Evolutionary conservation across 805 yeast species (phyloP).

Genomic region (Kazachstania martiniae): DNA sequence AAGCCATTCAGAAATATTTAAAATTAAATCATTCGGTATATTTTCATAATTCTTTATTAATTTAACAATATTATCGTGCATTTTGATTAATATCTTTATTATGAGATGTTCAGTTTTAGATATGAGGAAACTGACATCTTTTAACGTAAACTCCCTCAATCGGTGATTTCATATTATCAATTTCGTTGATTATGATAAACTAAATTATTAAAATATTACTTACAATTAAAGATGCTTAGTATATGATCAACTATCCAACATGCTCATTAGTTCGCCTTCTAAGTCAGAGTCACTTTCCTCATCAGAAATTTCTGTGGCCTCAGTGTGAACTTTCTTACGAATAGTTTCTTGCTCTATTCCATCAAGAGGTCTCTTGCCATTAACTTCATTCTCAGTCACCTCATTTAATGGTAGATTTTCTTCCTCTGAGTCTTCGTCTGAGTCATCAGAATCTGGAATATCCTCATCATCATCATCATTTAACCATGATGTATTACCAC

Average conservation of each 20-base stretch:
- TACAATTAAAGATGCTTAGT: too few relatives aligned
- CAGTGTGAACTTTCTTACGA: constrained; percentile 4
- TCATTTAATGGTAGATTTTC: constrained; percentile 3
- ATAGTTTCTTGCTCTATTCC: background rate
- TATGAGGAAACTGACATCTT: too few relatives aligned
- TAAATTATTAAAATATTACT: too few relatives aligned
- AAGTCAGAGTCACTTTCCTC: constrained; percentile 20
- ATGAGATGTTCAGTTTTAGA: too few relatives aligned
- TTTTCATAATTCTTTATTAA: too few relatives aligned
- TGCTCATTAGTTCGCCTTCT: constrained; percentile 24
- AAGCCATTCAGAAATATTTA: constrained; percentile 17
- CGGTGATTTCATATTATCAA: too few relatives aligned
- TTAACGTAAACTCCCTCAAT: too few relatives aligned
- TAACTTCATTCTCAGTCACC: constrained; percentile 9
- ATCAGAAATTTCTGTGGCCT: too few relatives aligned
- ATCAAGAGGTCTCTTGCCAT: constrained; percentile 1
- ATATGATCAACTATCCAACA: too few relatives aligned
- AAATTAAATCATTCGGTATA: constrained; percentile 11
- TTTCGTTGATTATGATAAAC: too few relatives aligned
- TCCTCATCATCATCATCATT: constrained; percentile 25
- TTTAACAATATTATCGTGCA: too few relatives aligned
- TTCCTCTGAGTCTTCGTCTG: constrained; percentile 18
- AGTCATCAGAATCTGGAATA: constrained; percentile 11
- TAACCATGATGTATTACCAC: constrained; percentile 26
- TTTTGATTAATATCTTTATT: too few relatives aligned